Conservation (phyloP, 108 stramenopile species). For the Pseudonitzschia multiseries region DNA sequence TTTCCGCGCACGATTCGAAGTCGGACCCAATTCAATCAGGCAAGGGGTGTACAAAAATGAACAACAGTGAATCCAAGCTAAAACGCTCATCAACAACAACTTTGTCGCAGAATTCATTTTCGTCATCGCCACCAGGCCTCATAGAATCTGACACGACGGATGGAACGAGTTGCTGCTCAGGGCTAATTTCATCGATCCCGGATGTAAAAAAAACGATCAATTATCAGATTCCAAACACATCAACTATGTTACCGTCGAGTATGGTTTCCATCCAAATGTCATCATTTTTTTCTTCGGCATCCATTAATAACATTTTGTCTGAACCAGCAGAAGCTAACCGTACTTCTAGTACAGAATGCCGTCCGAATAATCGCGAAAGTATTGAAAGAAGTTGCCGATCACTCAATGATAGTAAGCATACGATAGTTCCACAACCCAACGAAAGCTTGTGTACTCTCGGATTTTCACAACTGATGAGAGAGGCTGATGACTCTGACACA, state of each 20-base stretch:
- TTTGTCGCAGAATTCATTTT: not conserved
- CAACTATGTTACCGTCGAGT: conserved; percentile 10
- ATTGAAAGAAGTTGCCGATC: not conserved
- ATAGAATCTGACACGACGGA: conserved; percentile 31
- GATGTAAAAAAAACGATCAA: not conserved
- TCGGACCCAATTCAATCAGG: not conserved
- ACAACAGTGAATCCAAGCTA: not conserved
- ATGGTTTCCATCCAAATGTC: conserved; percentile 8
- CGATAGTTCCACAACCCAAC: not conserved
- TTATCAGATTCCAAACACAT: not conserved
- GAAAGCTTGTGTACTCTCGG: conserved; percentile 8
- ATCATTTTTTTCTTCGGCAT: conserved; percentile 11
- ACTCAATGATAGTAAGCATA: not conserved
- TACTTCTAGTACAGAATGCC: not conserved
- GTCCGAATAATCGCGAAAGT: not conserved
- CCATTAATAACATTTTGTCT: not conserved
- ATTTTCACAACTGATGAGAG: conserved; percentile 50
- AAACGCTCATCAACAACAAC: not conserved
- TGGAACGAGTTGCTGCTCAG: conserved; percentile 18
- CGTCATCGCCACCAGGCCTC: conserved; percentile 22
- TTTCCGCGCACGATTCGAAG: not conserved
- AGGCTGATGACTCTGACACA: conserved; percentile 39
- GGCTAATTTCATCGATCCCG: not conserved
- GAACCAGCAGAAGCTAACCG: not conserved
- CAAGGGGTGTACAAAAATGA: not conserved